These are phyloP conservation scores for Musa acuminata DNA, from an alignment of 176 grass and related monocot genomes.

Conservation along the genomic window DNA sequence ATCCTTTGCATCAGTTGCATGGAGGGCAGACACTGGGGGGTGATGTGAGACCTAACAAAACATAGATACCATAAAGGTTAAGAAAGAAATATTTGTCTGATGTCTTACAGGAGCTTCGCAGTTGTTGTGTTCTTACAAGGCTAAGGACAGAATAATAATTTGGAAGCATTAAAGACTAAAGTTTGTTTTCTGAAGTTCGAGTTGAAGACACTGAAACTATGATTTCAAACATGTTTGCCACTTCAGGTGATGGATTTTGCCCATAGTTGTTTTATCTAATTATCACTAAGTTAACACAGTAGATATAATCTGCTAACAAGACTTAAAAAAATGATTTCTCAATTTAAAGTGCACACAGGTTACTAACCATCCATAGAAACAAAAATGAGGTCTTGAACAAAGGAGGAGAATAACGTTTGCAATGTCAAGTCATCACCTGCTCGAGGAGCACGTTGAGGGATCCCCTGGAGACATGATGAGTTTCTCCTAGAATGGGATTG, in stretches of 20 bases:
- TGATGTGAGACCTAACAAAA: conserved; percentile 65
- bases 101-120: no score
- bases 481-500: conserved; percentile 91
- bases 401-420: not conserved
- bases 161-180: no score
- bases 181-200: not conserved
- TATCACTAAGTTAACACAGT: no score
- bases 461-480: conserved; percentile 68
- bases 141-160: no score
- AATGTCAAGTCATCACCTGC: conserved; percentile 33
- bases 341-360: no score
- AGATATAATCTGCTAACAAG: not conserved
- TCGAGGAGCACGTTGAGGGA: conserved; percentile 74
- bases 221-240: not conserved
- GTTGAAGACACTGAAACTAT: not conserved
- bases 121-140: not conserved
- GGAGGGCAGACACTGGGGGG: conserved; percentile 63
- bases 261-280: no score
- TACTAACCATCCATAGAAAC: not conserved
- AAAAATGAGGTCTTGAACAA: not conserved
- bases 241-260: no score
- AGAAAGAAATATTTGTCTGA: no score
- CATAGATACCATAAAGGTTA: not conserved
- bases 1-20: conserved; percentile 38
- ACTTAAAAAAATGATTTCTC: no score